Evolutionary conservation across 768 basidiomycete genomes (phyloP).

Genomic region (Tephrocybe sp.): DNA sequence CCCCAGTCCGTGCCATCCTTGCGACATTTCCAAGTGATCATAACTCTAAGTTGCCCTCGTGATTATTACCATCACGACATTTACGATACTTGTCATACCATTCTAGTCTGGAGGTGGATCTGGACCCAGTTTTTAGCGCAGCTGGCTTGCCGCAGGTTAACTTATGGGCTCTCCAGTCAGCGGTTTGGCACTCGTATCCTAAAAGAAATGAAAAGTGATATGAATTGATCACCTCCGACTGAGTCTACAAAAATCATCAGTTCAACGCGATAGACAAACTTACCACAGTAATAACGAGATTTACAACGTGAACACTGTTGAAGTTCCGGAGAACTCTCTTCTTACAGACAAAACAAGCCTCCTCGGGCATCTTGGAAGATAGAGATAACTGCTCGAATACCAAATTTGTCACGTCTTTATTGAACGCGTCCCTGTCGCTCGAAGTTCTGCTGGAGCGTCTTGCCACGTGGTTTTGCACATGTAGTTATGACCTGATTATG

Average conservation of each 20-base stretch:
- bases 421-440: too few relatives aligned
- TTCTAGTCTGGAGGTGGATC: neutral
- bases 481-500: too few relatives aligned
- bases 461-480: too few relatives aligned
- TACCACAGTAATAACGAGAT: slow-evolving; percentile 14
- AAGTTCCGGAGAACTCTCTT: slow-evolving; percentile 7
- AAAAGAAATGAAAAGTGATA: too few relatives aligned
- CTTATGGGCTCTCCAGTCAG: slow-evolving; percentile 34
- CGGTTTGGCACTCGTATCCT: slow-evolving; percentile 24
- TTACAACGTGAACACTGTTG: slow-evolving; percentile 12
- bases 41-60: slow-evolving; percentile 37
- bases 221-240: too few relatives aligned
- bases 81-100: slow-evolving; percentile 35
- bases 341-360: slow-evolving; percentile 9
- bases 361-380: neutral
- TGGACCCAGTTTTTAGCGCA: neutral
- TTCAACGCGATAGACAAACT: too few relatives aligned
- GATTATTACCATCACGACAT: slow-evolving; percentile 28
- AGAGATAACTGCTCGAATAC: neutral
- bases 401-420: too few relatives aligned
- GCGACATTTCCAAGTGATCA: slow-evolving; percentile 31
- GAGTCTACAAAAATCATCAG: too few relatives aligned
- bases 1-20: slow-evolving; percentile 33
- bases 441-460: too few relatives aligned
- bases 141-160: slow-evolving; percentile 16